Percentiles rank a stretch among this genome's conserved stretches.
Evolutionary conservation across 208 protist species (phyloP).

Genomic region (Crithidia acanthocephali): DNA sequence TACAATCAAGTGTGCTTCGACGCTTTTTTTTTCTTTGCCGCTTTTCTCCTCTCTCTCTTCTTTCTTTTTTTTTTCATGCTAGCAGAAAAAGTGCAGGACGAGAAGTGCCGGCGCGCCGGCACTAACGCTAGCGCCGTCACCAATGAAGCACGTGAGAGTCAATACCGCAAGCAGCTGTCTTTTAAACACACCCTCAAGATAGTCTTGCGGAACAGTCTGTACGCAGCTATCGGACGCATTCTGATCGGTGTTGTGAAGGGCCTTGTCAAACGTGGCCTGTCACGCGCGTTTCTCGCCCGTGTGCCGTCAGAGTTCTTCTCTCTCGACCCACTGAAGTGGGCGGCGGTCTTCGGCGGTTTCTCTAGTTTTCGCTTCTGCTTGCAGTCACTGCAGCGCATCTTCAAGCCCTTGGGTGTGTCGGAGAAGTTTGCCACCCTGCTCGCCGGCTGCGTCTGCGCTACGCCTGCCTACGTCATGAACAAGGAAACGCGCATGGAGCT

Average conservation of each 20-base stretch:
- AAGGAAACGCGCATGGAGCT: conserved; percentile 74
- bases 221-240: conserved; percentile 61
- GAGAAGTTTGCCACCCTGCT: conserved; percentile 55
- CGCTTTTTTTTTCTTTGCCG: no score
- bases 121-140: conserved; percentile 8
- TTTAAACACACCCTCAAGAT: conserved; percentile 51
- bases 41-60: not conserved
- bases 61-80: not conserved
- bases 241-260: conserved; percentile 72
- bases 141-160: conserved; percentile 20
- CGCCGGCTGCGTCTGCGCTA: conserved; percentile 64
- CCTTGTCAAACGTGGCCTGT: conserved; percentile 55
- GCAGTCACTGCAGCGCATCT: conserved; percentile 42
- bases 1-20: no score
- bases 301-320: conserved; percentile 71
- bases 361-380: conserved; percentile 73
- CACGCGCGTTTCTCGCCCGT: conserved; percentile 30
- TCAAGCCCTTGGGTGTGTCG: conserved; percentile 31
- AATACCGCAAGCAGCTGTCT: conserved; percentile 45
- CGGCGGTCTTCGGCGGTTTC: conserved; percentile 65
- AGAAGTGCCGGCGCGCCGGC: not conserved
- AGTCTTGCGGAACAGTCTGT: conserved; percentile 70
- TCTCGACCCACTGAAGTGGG: conserved; percentile 83
- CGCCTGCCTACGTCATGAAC: conserved; percentile 80
- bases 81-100: conserved; percentile 6